Percentiles rank a stretch among this genome's conserved stretches.
Evolutionary conservation across 192 early-diverging fungal species (phyloP).

Genomic region (Radiomyces spectabilis): DNA sequence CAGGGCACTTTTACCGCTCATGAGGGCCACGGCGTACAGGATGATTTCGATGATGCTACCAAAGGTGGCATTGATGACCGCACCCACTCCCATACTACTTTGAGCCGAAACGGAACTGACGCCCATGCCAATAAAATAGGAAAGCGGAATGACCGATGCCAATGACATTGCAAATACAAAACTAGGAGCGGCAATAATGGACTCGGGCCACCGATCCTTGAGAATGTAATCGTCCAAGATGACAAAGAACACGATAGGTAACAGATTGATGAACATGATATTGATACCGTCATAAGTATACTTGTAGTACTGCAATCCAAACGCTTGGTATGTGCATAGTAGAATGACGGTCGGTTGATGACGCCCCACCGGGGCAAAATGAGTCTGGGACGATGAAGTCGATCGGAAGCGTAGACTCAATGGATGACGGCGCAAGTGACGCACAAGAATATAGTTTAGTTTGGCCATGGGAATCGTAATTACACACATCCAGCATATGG

Average conservation of each 20-base stretch:
- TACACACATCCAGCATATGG: constrained; percentile 79
- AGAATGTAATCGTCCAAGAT: constrained; percentile 76
- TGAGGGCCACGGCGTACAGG: constrained; percentile 84
- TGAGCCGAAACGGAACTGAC: constrained; percentile 96
- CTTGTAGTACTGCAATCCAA: constrained; percentile 94
- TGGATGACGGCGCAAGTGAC: constrained; percentile 74
- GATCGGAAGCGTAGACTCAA: constrained; percentile 65
- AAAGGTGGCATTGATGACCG: constrained; percentile 97
- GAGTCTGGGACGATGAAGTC: constrained; percentile 30
- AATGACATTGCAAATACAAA: constrained; percentile 68
- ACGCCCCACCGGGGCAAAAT: background rate
- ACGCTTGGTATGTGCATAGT: constrained; percentile 81
- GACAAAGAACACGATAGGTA: constrained; percentile 76
- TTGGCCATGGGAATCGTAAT: constrained; percentile 94
- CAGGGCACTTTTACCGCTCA: constrained; percentile 76
- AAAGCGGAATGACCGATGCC: constrained; percentile 79
- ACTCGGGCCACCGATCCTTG: constrained; percentile 39
- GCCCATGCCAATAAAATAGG: constrained; percentile 96
- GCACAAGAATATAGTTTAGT: constrained; percentile 71
- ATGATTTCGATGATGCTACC: constrained; percentile 95
- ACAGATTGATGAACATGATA: constrained; percentile 91
- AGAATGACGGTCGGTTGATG: constrained; percentile 57
- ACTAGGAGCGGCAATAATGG: constrained; percentile 47
- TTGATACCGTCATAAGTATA: constrained; percentile 96
- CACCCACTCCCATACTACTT: constrained; percentile 85